These are phyloP conservation scores for Tylopilus vinaceipallidus DNA, from an alignment of 768 basidiomycete species.

Conservation along the genomic window DNA sequence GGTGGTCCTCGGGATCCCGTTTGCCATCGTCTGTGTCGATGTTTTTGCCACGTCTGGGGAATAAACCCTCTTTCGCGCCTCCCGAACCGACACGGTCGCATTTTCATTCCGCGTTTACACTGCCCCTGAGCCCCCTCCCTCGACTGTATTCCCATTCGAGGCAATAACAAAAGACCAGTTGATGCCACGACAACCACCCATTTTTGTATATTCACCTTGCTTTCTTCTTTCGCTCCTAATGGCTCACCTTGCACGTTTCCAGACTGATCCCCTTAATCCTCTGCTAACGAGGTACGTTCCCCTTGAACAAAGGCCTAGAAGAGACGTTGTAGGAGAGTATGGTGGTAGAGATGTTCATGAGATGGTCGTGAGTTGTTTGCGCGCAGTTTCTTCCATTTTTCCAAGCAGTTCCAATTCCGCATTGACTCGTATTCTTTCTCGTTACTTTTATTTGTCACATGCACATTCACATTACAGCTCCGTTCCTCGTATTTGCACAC, in stretches of 20 bases:
- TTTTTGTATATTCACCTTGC: conserved; percentile 2
- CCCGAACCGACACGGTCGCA: neutral
- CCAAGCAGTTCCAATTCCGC: neutral
- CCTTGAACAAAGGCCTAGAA: conserved; percentile 67
- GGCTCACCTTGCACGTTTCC: conserved; percentile 3
- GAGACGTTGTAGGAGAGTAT: conserved; percentile 78
- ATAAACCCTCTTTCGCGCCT: neutral
- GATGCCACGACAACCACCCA: conserved; percentile 5
- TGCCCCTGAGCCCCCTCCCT: neutral
- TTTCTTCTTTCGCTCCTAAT: neutral
- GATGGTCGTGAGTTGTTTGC: conserved; percentile 62
- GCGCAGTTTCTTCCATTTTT: conserved; percentile 13
- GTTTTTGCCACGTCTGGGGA: conserved; percentile 26
- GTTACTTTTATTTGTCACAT: conserved; percentile 5
- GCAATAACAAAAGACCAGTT: neutral
- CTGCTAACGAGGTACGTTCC: conserved; percentile 84
- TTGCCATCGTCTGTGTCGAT: conserved; percentile 39
- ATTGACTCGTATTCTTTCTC: conserved; percentile 7
- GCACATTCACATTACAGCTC: conserved; percentile 16
- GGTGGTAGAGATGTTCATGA: conserved; percentile 69
- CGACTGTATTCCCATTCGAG: conserved; percentile 4
- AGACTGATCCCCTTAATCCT: conserved; percentile 84
- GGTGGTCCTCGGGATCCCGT: conserved; percentile 32
- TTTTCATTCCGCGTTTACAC: neutral
- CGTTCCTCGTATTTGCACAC: conserved; percentile 22